A percentile compares a stretch with the other conserved stretches of the same genome.
Evolutionary conservation across 176 grass and related monocot genomes (phyloP).

Genomic region (Carex scoparia): DNA sequence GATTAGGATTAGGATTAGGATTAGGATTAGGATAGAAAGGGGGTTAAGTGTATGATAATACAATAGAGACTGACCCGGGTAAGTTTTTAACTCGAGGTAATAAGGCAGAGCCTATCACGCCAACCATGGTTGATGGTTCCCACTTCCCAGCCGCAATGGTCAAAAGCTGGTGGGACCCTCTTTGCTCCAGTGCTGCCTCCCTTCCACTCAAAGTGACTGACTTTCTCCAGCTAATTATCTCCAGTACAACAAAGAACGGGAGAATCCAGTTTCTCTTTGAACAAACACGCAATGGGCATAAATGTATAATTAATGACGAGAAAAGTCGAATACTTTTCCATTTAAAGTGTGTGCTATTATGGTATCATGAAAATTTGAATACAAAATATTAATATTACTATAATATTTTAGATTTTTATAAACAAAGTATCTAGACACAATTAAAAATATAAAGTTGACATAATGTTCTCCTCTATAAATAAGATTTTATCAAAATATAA

Average conservation of each 20-base stretch:
- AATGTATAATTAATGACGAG: neutral
- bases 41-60: neutral
- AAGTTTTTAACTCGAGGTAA: neutral
- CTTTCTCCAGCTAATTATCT: neutral
- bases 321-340: neutral
- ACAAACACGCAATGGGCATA: too few species aligned
- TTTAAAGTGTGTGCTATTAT: too few species aligned
- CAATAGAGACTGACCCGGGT: neutral
- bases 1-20: neutral
- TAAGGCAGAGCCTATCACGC: neutral
- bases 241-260: neutral
- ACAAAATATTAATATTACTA: neutral
- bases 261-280: neutral
- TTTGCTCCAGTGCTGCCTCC: neutral
- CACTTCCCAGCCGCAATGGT: constrained; percentile 24
- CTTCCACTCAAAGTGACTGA: constrained; percentile 55
- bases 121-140: neutral
- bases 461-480: neutral
- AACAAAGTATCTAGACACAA: too few species aligned
- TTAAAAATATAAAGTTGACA: neutral
- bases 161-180: constrained; percentile 46
- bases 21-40: neutral
- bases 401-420: neutral
- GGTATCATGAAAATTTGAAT: too few species aligned
- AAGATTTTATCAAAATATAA: too few species aligned